Percentiles rank a stretch among this genome's conserved stretches.
phyloP scores from a whole-genome alignment of 2,329 filamentous ascomycete genomes.

The Myriosclerotinia duriaeana region DNA sequence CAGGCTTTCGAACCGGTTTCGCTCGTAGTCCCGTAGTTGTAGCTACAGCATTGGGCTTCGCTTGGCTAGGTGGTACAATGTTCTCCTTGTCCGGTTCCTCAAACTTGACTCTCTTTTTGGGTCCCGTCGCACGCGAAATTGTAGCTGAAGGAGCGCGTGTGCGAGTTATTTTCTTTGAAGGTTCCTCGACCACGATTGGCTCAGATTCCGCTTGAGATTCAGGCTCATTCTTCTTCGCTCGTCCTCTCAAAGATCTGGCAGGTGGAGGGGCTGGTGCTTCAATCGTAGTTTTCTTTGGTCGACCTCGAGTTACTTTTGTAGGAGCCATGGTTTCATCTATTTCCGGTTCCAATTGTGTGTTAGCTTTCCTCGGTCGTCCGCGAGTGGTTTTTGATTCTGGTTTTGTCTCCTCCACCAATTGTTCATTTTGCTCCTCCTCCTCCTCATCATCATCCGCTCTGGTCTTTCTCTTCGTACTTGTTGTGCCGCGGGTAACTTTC shows the following conservation, averaged over 20 bases:
- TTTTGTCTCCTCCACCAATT: constrained; percentile 23
- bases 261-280: constrained; percentile 32
- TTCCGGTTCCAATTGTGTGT: constrained; percentile 34
- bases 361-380: constrained; percentile 49
- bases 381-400: constrained; percentile 45
- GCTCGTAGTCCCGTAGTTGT: constrained; percentile 45
- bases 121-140: constrained; percentile 46
- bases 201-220: constrained; percentile 29
- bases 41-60: constrained; percentile 42
- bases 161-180: constrained; percentile 44
- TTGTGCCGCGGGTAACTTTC: constrained; percentile 40
- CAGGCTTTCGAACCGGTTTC: constrained; percentile 51
- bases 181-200: constrained; percentile 39
- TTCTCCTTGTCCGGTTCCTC: constrained; percentile 64
- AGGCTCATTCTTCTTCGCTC: constrained; percentile 36
- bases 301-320: constrained; percentile 46
- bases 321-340: constrained; percentile 32
- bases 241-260: constrained; percentile 33
- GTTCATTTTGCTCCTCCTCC: constrained; percentile 37
- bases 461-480: constrained; percentile 54
- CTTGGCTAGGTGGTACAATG: constrained; percentile 48
- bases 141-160: constrained; percentile 40
- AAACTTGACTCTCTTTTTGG: constrained; percentile 63
- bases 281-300: constrained; percentile 45
- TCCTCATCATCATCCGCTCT: constrained; percentile 47